Evolutionary conservation across 2,329 filamentous ascomycete genomes (phyloP).

Genomic region (Pseudocercospora macadamiae): DNA sequence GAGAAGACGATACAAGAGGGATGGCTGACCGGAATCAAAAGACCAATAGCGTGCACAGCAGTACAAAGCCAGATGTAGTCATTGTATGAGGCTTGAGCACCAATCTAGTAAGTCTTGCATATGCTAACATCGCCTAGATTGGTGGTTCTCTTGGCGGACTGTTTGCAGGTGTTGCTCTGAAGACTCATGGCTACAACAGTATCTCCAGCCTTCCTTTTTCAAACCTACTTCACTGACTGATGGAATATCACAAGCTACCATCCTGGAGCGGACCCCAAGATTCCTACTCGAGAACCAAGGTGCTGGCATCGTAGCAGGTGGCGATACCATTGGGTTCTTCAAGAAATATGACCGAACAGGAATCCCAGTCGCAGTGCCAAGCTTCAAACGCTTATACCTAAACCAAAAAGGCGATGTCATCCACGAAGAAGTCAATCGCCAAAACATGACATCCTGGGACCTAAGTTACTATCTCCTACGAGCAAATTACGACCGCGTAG

Average conservation of each 20-base stretch:
- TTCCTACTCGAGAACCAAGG: conserved; percentile 51
- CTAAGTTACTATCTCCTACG: conserved; percentile 49
- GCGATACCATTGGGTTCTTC: conserved; percentile 49
- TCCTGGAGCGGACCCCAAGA: conserved; percentile 46
- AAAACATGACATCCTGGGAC: conserved; percentile 54
- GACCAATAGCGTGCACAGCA: conserved; percentile 5
- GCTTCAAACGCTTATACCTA: conserved; percentile 32
- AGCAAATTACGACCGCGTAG: conserved; percentile 49
- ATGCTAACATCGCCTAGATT: conserved; percentile 23
- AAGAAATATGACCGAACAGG: conserved; percentile 47
- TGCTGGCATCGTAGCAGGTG: conserved; percentile 52
- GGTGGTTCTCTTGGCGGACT: conserved; percentile 36
- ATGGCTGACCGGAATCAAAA: not conserved
- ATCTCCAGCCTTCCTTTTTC: not conserved
- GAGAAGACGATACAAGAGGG: not conserved
- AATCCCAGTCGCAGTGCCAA: conserved; percentile 34
- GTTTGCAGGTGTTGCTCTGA: conserved; percentile 33
- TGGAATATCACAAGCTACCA: conserved; percentile 2
- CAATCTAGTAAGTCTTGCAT: not conserved
- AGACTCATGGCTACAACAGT: conserved; percentile 35
- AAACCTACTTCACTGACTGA: not conserved
- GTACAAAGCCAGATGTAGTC: conserved; percentile 29
- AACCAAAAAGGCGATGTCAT: conserved; percentile 33
- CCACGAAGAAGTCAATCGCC: conserved; percentile 38
- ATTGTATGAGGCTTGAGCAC: conserved; percentile 19